These are phyloP conservation scores for Parafenestella ontariensis DNA, from an alignment of 2,329 filamentous ascomycete genomes.

Conservation along the genomic window DNA sequence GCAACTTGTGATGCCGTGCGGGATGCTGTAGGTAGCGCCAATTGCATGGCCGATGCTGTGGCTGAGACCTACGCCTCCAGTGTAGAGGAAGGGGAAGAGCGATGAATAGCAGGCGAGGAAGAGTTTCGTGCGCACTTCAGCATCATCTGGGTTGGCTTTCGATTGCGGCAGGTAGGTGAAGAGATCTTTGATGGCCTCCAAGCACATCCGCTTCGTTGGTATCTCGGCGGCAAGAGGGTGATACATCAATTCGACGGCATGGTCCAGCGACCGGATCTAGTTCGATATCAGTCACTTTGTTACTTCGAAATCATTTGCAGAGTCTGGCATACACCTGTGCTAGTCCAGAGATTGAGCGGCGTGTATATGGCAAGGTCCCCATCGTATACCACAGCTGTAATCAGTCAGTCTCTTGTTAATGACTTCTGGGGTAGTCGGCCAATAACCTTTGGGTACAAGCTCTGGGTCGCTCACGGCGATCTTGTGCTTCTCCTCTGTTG, in stretches of 20 bases:
- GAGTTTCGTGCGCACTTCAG: conserved; percentile 59
- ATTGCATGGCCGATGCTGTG: conserved; percentile 61
- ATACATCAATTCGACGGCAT: conserved; percentile 63
- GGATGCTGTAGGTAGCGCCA: conserved; percentile 63
- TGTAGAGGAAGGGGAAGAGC: conserved; percentile 57
- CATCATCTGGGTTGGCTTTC: conserved; percentile 54
- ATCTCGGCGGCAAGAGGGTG: conserved; percentile 61
- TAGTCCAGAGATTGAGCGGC: conserved; percentile 58
- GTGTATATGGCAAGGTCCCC: conserved; percentile 59
- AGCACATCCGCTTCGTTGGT: conserved; percentile 53
- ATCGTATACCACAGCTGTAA: conserved; percentile 60
- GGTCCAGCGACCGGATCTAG: conserved; percentile 60
- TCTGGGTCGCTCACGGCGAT: conserved; percentile 56
- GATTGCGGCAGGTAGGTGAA: conserved; percentile 62
- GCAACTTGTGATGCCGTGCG: conserved; percentile 63
- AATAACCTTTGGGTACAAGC: conserved; percentile 49
- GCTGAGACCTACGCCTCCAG: conserved; percentile 58
- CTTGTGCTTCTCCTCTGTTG: conserved; percentile 59
- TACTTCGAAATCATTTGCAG: too few relatives aligned
- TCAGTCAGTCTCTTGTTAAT: conserved; percentile 20
- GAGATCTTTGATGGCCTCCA: conserved; percentile 58
- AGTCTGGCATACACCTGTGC: conserved; percentile 52
- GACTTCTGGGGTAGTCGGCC: not conserved
- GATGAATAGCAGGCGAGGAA: conserved; percentile 62
- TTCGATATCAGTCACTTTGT: conserved; percentile 4